Evolutionary conservation across 2,329 filamentous ascomycete species (phyloP), one percentile per base, ranked within the genome.

Genomic region (Calonectria montana): DNA sequence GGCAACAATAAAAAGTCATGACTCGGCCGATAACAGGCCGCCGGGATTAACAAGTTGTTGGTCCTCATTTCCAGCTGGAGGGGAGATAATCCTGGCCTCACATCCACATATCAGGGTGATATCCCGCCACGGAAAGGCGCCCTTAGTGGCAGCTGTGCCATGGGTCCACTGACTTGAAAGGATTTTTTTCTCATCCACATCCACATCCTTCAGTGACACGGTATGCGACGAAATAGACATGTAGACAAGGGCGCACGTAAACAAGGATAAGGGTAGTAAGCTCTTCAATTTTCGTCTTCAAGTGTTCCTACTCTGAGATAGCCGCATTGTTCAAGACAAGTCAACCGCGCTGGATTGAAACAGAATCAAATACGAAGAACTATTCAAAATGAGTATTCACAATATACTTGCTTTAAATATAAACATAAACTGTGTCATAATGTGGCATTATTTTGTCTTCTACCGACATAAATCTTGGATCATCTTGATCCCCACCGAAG

Each of bases 21-120:
- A 64, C 61, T 72, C 70, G 70, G 66, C 70, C 66, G 61, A 63
- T 27, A 69, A 47, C 53, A 16, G 66, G 29, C 35, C 18, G 18
- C 69, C 55, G 69, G 57, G 66, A 48, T 71, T 59, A 64, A 35
- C 50, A 50, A 10, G 4, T 16, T 48, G 41, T 37, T 57, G 23
- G 45, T 25, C 21, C 27, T 27, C 31, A 71, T 66, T 70, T n/a
- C 68, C 53, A 70, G 63, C 31, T 53, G 7, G 31, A 47, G 64
- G 59, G 61, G 62, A 50, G 47, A 45, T 41, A 25, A 45, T 25
- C 47, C 31, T 59, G 37, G 53, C 50, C 43, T 41, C 50, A 65
- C 48, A 48, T 37, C 47, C 47, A 55, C 63, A 16, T 13, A 27
- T 41, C 45, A 27, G 18, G 48, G 47, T 39, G 62, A 43, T 27